Conservation (phyloP, 2,329 filamentous ascomycete species). For the Periconia digitata region DNA sequence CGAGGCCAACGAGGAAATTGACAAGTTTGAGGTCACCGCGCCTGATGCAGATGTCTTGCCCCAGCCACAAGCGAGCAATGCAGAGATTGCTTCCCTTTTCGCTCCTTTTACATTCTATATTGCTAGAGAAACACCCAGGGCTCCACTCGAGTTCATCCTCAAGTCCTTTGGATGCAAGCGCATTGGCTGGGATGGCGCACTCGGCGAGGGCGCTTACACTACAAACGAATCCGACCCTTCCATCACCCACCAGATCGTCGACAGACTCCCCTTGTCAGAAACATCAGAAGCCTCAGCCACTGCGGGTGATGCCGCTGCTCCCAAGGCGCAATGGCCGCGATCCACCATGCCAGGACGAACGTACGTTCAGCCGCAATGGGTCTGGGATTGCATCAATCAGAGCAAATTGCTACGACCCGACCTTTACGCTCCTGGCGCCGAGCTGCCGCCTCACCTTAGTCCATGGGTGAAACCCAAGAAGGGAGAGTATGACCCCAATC, state of each 20-base stretch:
- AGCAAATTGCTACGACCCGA: slow-evolving; percentile 85
- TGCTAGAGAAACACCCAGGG: slow-evolving; percentile 88
- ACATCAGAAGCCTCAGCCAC: slow-evolving; percentile 43
- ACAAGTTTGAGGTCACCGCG: slow-evolving; percentile 86
- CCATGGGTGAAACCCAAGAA: slow-evolving; percentile 88
- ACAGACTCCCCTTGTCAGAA: slow-evolving; percentile 70
- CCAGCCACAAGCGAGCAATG: slow-evolving; percentile 71
- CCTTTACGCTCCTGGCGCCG: slow-evolving; percentile 84
- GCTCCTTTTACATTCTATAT: slow-evolving; percentile 88
- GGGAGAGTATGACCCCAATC: slow-evolving; percentile 88
- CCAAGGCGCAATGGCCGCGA: slow-evolving; percentile 56
- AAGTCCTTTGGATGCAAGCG: slow-evolving; percentile 94
- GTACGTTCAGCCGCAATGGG: slow-evolving; percentile 96
- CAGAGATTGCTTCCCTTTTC: slow-evolving; percentile 75
- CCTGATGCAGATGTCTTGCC: slow-evolving; percentile 82
- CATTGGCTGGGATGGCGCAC: slow-evolving; percentile 88
- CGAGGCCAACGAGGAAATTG: slow-evolving; percentile 60
- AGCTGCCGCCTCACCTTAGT: slow-evolving; percentile 90
- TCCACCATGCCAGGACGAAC: slow-evolving; percentile 84
- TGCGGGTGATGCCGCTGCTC: slow-evolving; percentile 46
- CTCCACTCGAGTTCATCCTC: slow-evolving; percentile 88
- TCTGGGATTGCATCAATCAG: slow-evolving; percentile 96
- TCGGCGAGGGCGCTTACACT: slow-evolving; percentile 91
- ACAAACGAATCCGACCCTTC: slow-evolving; percentile 81
- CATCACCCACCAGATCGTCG: slow-evolving; percentile 96